A percentile compares a stretch with the other conserved stretches of the same genome.
Conservation (phyloP, 495 filamentous ascomycete genomes). For the Neurospora africana region DNA sequence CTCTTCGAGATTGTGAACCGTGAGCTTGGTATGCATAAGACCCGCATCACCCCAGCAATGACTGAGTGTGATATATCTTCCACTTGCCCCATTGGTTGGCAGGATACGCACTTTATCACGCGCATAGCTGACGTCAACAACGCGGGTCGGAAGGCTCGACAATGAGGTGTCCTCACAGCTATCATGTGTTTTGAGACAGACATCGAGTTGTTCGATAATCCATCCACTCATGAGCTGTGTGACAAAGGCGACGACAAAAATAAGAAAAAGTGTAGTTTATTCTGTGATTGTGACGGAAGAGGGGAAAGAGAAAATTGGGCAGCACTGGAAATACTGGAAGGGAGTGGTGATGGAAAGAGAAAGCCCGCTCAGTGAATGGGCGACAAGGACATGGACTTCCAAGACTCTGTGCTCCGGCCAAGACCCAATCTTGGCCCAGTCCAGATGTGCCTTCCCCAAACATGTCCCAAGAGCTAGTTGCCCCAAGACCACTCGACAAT, state of each 20-base stretch:
- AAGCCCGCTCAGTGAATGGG: background rate
- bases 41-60: background rate
- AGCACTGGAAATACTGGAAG: background rate
- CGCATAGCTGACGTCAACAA: background rate
- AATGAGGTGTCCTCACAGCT: background rate
- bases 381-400: too few species aligned
- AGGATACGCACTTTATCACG: background rate
- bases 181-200: background rate
- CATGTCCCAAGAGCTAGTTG: background rate
- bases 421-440: background rate
- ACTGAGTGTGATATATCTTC: background rate
- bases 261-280: background rate
- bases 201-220: background rate
- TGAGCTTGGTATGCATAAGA: background rate
- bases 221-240: too few species aligned
- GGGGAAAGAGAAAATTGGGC: background rate
- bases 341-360: background rate
- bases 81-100: background rate
- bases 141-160: background rate
- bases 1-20: background rate
- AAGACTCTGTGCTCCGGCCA: too few species aligned
- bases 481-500: background rate
- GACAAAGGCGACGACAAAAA: background rate
- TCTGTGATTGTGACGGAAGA: background rate
- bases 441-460: background rate